phyloP scores from a whole-genome alignment of 352 stramenopile species.

The Saprolegnia parasitica region DNA sequence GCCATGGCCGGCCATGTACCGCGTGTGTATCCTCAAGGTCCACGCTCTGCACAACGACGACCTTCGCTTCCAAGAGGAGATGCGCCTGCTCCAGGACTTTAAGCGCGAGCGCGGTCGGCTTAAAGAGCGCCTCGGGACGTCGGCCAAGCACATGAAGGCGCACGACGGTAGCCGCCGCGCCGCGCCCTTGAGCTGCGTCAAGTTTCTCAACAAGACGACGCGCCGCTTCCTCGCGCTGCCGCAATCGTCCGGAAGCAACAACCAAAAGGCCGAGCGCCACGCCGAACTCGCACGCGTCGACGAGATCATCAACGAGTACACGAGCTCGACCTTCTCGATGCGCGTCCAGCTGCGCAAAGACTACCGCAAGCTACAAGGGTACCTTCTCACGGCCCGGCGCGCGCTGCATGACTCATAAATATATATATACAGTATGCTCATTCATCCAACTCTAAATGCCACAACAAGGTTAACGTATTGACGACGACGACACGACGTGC shows the following conservation, averaged over 20 bases:
- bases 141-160: neutral
- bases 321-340: conserved; percentile 16
- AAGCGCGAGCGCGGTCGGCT: conserved; percentile 13
- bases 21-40: conserved; percentile 18
- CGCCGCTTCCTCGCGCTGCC: conserved; percentile 1
- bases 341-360: conserved; percentile 22
- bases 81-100: conserved; percentile 5
- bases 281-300: neutral
- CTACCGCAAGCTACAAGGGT: conserved; percentile 20
- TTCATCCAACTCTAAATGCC: neutral
- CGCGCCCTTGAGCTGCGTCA: conserved; percentile 25
- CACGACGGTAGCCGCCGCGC: conserved; percentile 8
- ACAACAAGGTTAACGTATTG: no score
- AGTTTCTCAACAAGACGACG: conserved; percentile 28
- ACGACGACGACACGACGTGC: no score
- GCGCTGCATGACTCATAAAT: neutral
- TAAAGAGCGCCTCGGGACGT: neutral
- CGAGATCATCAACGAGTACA: conserved; percentile 5
- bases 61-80: neutral
- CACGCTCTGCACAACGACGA: conserved; percentile 6
- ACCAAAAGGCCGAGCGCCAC: conserved; percentile 18
- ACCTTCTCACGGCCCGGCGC: neutral
- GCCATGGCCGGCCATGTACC: conserved; percentile 27
- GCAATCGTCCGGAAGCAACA: neutral
- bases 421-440: neutral